Evolutionary conservation across 768 basidiomycete species (phyloP).

Genomic region (Mycena filopes): DNA sequence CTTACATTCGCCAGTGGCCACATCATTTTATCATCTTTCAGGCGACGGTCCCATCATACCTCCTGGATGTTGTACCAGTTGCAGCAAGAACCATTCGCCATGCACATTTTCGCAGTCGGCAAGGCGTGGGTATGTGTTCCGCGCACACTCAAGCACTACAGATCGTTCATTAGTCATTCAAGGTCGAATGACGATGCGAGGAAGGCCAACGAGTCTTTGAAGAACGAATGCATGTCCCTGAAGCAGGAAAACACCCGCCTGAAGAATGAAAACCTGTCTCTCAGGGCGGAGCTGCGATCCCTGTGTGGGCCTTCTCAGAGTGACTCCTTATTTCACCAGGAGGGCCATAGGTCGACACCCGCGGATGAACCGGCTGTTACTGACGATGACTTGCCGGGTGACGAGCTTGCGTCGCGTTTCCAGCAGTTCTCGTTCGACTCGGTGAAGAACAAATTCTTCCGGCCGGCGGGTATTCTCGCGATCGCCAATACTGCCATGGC

Average conservation of each 20-base stretch:
- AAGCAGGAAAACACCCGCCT: conserved; percentile 42
- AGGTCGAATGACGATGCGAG: conserved; percentile 47
- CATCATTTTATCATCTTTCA: not conserved
- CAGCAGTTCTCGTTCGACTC: not conserved
- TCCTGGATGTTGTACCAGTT: conserved; percentile 15
- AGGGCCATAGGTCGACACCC: not conserved
- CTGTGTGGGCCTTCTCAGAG: conserved; percentile 10
- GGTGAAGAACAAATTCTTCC: conserved; percentile 1
- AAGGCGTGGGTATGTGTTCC: conserved; percentile 18
- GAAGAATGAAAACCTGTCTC: conserved; percentile 56
- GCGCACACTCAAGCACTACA: no score
- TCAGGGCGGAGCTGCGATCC: conserved; percentile 48
- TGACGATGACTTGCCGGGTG: conserved; percentile 2
- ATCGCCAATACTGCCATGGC: conserved; percentile 21
- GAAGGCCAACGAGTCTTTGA: no score
- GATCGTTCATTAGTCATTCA: conserved; percentile 29
- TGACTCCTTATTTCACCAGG: not conserved
- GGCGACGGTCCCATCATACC: conserved; percentile 23
- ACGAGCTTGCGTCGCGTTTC: conserved; percentile 23
- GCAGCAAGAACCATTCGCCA: conserved; percentile 3
- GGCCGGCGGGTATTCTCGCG: conserved; percentile 20
- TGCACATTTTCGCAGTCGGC: conserved; percentile 22
- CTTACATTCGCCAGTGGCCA: no score
- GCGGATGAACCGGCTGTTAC: not conserved
- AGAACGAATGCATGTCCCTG: no score